These are phyloP conservation scores for Penicillium mononematosum DNA, from an alignment of 495 filamentous ascomycete species.

Conservation along the genomic window DNA sequence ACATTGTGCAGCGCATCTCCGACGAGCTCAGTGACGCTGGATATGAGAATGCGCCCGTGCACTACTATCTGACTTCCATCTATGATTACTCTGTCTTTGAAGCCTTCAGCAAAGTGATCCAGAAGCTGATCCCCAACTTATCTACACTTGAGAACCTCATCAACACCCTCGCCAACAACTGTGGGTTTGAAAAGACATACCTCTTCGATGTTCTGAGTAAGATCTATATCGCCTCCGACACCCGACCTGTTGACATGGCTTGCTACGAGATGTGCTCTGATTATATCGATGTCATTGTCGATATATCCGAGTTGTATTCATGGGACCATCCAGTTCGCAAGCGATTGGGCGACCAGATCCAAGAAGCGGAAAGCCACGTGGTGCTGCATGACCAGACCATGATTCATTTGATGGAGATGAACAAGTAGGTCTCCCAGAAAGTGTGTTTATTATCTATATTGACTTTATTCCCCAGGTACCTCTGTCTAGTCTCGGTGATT, in stretches of 20 bases:
- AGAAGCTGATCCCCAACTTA: slow-evolving; percentile 91
- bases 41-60: slow-evolving; percentile 86
- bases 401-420: slow-evolving; percentile 87
- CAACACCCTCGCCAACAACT: slow-evolving; percentile 82
- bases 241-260: slow-evolving; percentile 83
- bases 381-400: slow-evolving; percentile 75
- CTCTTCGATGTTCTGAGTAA: slow-evolving; percentile 95
- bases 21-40: slow-evolving; percentile 92
- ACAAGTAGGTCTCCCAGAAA: slow-evolving; percentile 61
- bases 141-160: slow-evolving; percentile 88
- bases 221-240: slow-evolving; percentile 97
- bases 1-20: slow-evolving; percentile 93
- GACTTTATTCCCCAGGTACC: slow-evolving; percentile 40
- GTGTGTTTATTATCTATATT: background rate
- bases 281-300: slow-evolving; percentile 96
- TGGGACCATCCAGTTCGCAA: slow-evolving; percentile 61
- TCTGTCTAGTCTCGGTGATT: slow-evolving; percentile 75
- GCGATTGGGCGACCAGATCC: slow-evolving; percentile 62
- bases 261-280: slow-evolving; percentile 97
- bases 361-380: slow-evolving; percentile 76
- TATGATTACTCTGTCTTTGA: slow-evolving; percentile 99
- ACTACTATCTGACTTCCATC: slow-evolving; percentile 92
- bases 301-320: slow-evolving; percentile 91
- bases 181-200: slow-evolving; percentile 95
- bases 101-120: slow-evolving; percentile 95